Conservation (phyloP, 1,284 basidiomycete species). For the Rhizopogon parksii region DNA sequence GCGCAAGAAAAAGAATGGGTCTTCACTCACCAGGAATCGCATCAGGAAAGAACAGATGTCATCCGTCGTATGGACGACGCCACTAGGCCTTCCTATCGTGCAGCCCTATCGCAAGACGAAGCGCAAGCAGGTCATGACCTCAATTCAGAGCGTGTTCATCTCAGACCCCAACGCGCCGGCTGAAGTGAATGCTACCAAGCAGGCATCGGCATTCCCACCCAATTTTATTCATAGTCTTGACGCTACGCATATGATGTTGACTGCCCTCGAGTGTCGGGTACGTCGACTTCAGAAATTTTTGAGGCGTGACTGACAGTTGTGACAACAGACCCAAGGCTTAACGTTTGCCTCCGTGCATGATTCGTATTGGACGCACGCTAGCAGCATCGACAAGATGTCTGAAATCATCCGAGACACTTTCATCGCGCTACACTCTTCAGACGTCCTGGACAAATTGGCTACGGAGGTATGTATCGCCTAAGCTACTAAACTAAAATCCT, state of each 20-base stretch:
- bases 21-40: conserved; percentile 27
- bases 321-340: conserved; percentile 52
- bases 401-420: conserved; percentile 89
- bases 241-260: conserved; percentile 98
- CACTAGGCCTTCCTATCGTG: conserved; percentile 89
- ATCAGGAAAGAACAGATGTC: conserved; percentile 91
- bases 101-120: conserved; percentile 91
- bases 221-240: conserved; percentile 98
- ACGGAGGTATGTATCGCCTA: conserved; percentile 43
- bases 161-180: conserved; percentile 78
- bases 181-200: conserved; percentile 82
- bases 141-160: conserved; percentile 90
- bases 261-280: conserved; percentile 85
- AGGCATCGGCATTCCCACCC: conserved; percentile 95
- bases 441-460: conserved; percentile 63
- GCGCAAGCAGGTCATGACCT: conserved; percentile 79
- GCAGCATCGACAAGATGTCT: conserved; percentile 86
- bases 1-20: conserved; percentile 15
- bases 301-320: conserved; percentile 7
- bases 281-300: conserved; percentile 14
- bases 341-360: conserved; percentile 97
- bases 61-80: conserved; percentile 93
- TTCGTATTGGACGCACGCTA: conserved; percentile 98
- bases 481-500: background rate
- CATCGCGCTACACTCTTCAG: conserved; percentile 84